Percentiles rank a stretch among this genome's conserved stretches.
Evolutionary conservation across 805 yeast species (phyloP).

Genomic region (Debaryomyces prosopidis): DNA sequence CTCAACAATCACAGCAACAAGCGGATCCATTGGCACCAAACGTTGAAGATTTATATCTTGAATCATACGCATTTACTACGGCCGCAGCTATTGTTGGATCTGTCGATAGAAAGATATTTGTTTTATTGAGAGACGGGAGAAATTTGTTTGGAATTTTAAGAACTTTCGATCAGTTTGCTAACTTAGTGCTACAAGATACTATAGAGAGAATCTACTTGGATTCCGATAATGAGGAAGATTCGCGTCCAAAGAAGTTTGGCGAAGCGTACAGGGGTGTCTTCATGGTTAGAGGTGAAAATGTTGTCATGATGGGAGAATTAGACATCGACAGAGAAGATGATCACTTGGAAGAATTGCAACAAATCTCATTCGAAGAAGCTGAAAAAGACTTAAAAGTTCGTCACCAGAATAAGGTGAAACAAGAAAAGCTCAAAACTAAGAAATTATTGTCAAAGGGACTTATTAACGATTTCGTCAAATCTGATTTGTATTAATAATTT

Average conservation of each 20-base stretch:
- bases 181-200: constrained; percentile 88
- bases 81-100: constrained; percentile 90
- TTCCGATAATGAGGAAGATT: constrained; percentile 24
- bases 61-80: constrained; percentile 81
- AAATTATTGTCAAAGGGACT: constrained; percentile 54
- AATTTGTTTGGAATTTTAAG: constrained; percentile 85
- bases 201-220: constrained; percentile 76
- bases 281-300: constrained; percentile 94
- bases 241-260: constrained; percentile 52
- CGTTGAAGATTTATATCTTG: constrained; percentile 62
- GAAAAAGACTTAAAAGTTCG: constrained; percentile 38
- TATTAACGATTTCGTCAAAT: constrained; percentile 55
- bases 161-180: constrained; percentile 94
- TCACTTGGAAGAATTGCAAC: constrained; percentile 56
- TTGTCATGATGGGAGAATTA: constrained; percentile 89
- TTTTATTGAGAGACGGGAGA: constrained; percentile 86
- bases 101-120: constrained; percentile 80
- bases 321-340: constrained; percentile 85
- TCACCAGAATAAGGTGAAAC: constrained; percentile 33
- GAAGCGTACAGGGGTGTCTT: constrained; percentile 79
- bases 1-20: constrained; percentile 8
- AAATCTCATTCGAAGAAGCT: constrained; percentile 64
- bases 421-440: constrained; percentile 48
- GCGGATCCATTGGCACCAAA: constrained; percentile 28
- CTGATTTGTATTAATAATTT: constrained; percentile 48